Evolutionary conservation across 1,139 yeast species (phyloP), one percentile per base, ranked within the genome.

Genomic region (Geotrichum europaeum): DNA sequence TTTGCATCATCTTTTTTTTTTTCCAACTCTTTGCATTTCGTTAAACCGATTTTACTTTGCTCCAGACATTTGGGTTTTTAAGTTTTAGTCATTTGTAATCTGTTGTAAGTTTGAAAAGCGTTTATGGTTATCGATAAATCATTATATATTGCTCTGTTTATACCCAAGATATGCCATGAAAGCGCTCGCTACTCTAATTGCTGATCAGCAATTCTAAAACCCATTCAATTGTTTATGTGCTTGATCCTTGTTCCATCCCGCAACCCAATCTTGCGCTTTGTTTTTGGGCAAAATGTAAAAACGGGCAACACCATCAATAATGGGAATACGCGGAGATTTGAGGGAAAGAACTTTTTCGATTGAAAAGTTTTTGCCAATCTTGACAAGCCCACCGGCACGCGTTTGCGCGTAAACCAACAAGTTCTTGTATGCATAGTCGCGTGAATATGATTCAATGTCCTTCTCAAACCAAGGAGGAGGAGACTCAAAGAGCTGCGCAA

Each of bases 361-460:
- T 1, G 89, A 78, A 30, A 85, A 82, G 67, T 88, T 89, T 72
- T 86, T 88, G 50, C 97, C 97, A 1, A 89, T 84, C 73, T 89
- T 90, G 51, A 92, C 85, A 63, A 94, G 78, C 0, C 98, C 98
- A 51, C 97, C 97, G 2, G 84, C 70, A 51, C 76, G 79, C 0
- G 97, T 90, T 72, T 90, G 97, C 84, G 89, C 85, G 71, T 79
- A 92, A 24, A 87, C 86, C 60, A 87, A 87, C 47, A 92, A 75
- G 61, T 81, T 81, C 66, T 81, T 82, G 4, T 83, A 75, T 1
- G 78, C 73, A 69, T 90, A 90, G 63, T 85, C 73, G 28, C 53
- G 58, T 12, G 65, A 47, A 58, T 66, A 67, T 15, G 58, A 57
- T 10, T 62, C 40, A 4, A 66, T 63, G 9, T 63, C 61, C 28